These are phyloP conservation scores for Bryoerythrophyllum caledonicum DNA, from an alignment of 225 moss, liverwort and hornwort species.

Conservation along the genomic window DNA sequence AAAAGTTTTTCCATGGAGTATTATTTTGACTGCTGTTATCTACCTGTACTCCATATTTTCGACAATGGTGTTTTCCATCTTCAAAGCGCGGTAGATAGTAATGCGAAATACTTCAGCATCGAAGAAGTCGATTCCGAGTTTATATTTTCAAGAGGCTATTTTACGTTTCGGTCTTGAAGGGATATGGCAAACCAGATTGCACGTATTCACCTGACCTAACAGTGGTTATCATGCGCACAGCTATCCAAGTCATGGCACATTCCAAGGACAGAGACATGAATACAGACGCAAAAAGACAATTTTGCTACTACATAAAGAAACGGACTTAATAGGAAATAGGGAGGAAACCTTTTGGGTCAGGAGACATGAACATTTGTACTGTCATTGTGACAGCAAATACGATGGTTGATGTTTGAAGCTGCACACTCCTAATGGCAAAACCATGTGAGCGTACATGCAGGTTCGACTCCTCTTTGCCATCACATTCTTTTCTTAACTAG, in stretches of 20 bases:
- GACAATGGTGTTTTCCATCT: conserved; percentile 4
- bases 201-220: conserved; percentile 39
- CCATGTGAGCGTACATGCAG: conserved; percentile 42
- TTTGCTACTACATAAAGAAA: neutral
- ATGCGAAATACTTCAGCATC: conserved; percentile 38
- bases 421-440: conserved; percentile 48
- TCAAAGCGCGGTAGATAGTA: conserved; percentile 43
- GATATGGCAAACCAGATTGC: conserved; percentile 33
- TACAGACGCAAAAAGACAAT: conserved; percentile 1
- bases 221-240: conserved; percentile 33
- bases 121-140: conserved; percentile 28
- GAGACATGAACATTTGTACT: conserved; percentile 33
- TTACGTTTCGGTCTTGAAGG: conserved; percentile 39
- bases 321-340: conserved; percentile 30
- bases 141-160: conserved; percentile 49
- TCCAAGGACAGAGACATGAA: neutral
- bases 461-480: conserved; percentile 12
- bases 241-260: too few relatives aligned
- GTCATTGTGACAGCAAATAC: conserved; percentile 42
- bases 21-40: conserved; percentile 13
- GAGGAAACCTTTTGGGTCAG: conserved; percentile 30
- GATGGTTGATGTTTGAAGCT: conserved; percentile 39
- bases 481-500: neutral
- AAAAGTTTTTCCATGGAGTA: conserved; percentile 19
- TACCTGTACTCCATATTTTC: conserved; percentile 6